phyloP scores from a whole-genome alignment of 257 asterid genomes.

The Nicotiana obtusifolia region DNA sequence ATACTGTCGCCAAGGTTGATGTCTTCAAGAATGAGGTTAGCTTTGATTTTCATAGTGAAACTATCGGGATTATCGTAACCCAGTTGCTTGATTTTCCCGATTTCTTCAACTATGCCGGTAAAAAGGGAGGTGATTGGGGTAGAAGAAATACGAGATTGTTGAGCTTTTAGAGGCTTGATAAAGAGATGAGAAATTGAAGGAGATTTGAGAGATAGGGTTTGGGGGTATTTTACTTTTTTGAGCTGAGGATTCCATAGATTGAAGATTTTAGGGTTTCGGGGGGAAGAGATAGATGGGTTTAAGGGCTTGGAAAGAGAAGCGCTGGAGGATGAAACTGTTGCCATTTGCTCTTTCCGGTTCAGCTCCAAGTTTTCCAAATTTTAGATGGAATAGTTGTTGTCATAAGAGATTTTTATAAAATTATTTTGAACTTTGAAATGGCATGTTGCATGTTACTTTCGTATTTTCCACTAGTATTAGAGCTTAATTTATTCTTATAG shows the following conservation, averaged over 20 bases:
- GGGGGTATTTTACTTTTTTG: slow-evolving; percentile 19
- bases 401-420: too few species aligned
- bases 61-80: slow-evolving; percentile 50
- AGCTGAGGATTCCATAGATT: slow-evolving; percentile 13
- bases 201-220: slow-evolving; percentile 24
- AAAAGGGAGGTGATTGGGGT: slow-evolving; percentile 51
- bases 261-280: slow-evolving; percentile 7
- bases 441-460: too few species aligned
- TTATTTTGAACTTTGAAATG: too few species aligned
- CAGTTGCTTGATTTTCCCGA: slow-evolving; percentile 56
- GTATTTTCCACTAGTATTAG: too few species aligned
- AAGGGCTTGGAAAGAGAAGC: slow-evolving; percentile 15
- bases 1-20: slow-evolving; percentile 85
- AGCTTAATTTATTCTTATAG: too few species aligned
- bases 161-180: slow-evolving; percentile 31
- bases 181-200: slow-evolving; percentile 35
- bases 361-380: background rate
- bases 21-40: slow-evolving; percentile 56
- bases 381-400: background rate
- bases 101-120: slow-evolving; percentile 89
- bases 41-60: slow-evolving; percentile 61
- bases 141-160: slow-evolving; percentile 7
- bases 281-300: slow-evolving; percentile 1
- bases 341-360: slow-evolving; percentile 9
- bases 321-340: background rate